Evolutionary conservation across 345 rosid species (phyloP).

Genomic region (Nasturtium officinale): DNA sequence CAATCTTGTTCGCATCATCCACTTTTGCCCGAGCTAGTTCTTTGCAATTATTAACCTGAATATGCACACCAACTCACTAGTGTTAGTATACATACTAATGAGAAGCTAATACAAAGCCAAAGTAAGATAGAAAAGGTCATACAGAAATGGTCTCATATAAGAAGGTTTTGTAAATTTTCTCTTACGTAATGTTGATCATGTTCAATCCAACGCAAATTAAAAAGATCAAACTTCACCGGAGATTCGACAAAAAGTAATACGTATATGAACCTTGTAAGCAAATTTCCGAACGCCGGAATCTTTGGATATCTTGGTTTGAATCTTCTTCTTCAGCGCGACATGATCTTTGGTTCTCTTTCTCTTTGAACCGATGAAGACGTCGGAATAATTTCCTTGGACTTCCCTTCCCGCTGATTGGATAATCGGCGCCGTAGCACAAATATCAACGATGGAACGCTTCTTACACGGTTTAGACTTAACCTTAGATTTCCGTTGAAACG

Average conservation of each 20-base stretch:
- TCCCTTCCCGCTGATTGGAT: slow-evolving; percentile 36
- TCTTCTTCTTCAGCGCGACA: slow-evolving; percentile 36
- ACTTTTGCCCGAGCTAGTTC: slow-evolving; percentile 34
- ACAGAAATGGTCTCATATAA: neutral
- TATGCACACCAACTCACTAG: neutral
- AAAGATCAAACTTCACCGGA: neutral
- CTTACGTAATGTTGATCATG: neutral
- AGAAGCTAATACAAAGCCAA: neutral
- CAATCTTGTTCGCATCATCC: slow-evolving; percentile 33
- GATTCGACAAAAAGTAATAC: too few species aligned
- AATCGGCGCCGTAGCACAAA: slow-evolving; percentile 54
- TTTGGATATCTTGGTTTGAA: slow-evolving; percentile 15
- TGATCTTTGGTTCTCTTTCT: slow-evolving; percentile 27
- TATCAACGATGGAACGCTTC: slow-evolving; percentile 59
- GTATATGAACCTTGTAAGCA: slow-evolving; percentile 7
- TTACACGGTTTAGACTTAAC: slow-evolving; percentile 48
- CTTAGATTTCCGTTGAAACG: slow-evolving; percentile 33
- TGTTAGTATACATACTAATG: neutral
- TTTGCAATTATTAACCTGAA: slow-evolving; percentile 15
- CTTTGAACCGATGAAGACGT: slow-evolving; percentile 17
- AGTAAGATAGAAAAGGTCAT: neutral
- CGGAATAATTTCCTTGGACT: slow-evolving; percentile 10
- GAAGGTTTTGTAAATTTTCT: neutral
- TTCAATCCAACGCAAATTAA: neutral
- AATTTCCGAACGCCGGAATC: neutral